Evolutionary conservation across 1,139 yeast genomes (phyloP), one percentile per base, ranked within the genome.

Genomic region (Yamadazyma diddensiae): DNA sequence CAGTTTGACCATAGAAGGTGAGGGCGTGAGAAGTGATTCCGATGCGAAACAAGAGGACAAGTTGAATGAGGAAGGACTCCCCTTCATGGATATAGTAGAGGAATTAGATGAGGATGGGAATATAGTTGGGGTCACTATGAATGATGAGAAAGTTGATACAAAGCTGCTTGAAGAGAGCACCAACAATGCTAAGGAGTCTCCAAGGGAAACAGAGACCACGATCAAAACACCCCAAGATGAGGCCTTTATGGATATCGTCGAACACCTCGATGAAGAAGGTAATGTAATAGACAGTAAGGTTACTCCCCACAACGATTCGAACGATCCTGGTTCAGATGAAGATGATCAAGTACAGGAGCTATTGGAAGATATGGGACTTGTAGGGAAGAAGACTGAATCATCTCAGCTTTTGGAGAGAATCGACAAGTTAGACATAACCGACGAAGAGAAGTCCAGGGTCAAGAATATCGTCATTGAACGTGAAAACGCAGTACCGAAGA

Each of bases 31-130:
- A 6, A 6, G 9, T 6, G 20, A 18, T 6, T 18, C 9, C 6
- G 20, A 9, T 6, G 6, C 20, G 20, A 9, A 9, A 18, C 20
- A 6, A 12, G 22, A 30, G 3, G 33, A 30, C 17, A 20, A 23
- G 13, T 8, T 49, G 45, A 55, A 62, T 20, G 71, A 65, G 32
- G 77, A 66, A 14, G 77, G 69, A 0, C 52, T 79, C 3, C 87
- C 86, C 10, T 52, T 57, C 31, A 79, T 88, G 80, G 97, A 88
- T 37, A 88, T 88, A 15, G 70, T 81, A 32, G 97, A 90, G 51
- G 88, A 83, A 35, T 57, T 90, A 26, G 96, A 88, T 53, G 95
- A 84, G 1, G 79, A 83, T 6, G 96, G 79, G 0, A 78, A 83
- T 41, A 69, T 88, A 1, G 51, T 82, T 0, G 21, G 26, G 5